A percentile compares a stretch with the other conserved stretches of the same genome.
Evolutionary conservation across 306 rosid genomes (phyloP).

Genomic region (Leucaena leucocephala): DNA sequence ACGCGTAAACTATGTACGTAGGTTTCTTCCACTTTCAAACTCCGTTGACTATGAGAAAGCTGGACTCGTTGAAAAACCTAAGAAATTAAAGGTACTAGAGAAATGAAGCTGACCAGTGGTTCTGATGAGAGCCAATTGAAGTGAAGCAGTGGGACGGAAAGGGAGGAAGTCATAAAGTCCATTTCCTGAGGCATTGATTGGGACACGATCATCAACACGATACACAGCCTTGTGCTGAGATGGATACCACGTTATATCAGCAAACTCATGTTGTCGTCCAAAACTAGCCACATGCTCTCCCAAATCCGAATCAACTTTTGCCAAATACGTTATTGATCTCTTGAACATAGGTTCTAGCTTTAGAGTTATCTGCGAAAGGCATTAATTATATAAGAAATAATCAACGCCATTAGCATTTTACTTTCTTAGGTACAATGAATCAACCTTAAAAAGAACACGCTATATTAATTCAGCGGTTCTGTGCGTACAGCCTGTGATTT

Average conservation of each 20-base stretch:
- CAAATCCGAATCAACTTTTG: conserved; percentile 60
- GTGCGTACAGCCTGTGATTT: too few relatives aligned
- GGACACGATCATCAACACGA: conserved; percentile 68
- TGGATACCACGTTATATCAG: conserved; percentile 80
- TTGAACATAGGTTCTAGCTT: conserved; percentile 69
- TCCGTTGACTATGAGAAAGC: too few relatives aligned
- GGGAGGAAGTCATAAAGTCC: conserved; percentile 71
- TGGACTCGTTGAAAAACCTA: too few relatives aligned
- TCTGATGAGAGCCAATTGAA: conserved; percentile 51
- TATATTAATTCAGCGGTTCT: not conserved
- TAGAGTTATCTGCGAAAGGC: conserved; percentile 55
- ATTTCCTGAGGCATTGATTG: conserved; percentile 49
- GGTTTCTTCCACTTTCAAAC: not conserved
- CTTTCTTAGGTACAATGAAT: too few relatives aligned
- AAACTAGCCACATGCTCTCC: conserved; percentile 53
- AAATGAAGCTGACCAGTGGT: conserved; percentile 42
- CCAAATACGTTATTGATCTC: conserved; percentile 65
- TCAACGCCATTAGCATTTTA: too few relatives aligned
- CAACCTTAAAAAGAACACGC: not conserved
- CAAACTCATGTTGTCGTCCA: conserved; percentile 71
- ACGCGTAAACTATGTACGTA: not conserved
- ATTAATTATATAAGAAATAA: too few relatives aligned
- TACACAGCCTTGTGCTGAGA: conserved; percentile 64
- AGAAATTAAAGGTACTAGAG: too few relatives aligned
- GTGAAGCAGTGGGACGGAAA: conserved; percentile 58